Conservation (phyloP, 2,329 filamentous ascomycete genomes). For the Colletotrichum filicis region DNA sequence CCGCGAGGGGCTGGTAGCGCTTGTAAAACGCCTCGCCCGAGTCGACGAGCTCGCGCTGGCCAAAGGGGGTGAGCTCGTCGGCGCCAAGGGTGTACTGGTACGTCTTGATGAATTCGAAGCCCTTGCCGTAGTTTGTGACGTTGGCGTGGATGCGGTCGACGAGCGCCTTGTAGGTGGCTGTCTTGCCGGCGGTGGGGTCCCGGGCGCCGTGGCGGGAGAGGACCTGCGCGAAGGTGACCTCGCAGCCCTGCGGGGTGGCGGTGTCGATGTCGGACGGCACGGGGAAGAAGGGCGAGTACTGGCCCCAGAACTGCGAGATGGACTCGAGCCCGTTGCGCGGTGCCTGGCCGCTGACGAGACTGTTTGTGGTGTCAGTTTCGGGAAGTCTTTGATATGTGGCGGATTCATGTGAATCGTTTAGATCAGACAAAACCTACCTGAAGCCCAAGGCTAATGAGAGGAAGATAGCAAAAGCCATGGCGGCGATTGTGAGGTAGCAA, state of each 20-base stretch:
- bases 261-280: constrained; percentile 74
- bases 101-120: constrained; percentile 76
- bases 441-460: constrained; percentile 19
- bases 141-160: constrained; percentile 72
- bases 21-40: constrained; percentile 81
- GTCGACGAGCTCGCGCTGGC: constrained; percentile 75
- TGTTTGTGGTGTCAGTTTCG: constrained; percentile 8
- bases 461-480: constrained; percentile 34
- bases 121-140: constrained; percentile 66
- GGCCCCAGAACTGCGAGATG: constrained; percentile 80
- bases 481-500: constrained; percentile 37
- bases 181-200: constrained; percentile 79
- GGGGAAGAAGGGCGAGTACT: constrained; percentile 87
- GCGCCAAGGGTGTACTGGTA: constrained; percentile 79
- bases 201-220: constrained; percentile 88
- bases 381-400: not conserved
- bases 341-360: constrained; percentile 33
- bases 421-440: not conserved
- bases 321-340: constrained; percentile 1
- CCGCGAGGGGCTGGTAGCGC: constrained; percentile 74
- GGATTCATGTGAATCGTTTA: too few relatives aligned
- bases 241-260: constrained; percentile 73
- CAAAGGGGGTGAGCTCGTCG: constrained; percentile 75
- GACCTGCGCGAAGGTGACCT: constrained; percentile 82
- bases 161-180: constrained; percentile 69